phyloP scores from a whole-genome alignment of 2,329 filamentous ascomycete species.

The Endoconidiophora polonica region DNA sequence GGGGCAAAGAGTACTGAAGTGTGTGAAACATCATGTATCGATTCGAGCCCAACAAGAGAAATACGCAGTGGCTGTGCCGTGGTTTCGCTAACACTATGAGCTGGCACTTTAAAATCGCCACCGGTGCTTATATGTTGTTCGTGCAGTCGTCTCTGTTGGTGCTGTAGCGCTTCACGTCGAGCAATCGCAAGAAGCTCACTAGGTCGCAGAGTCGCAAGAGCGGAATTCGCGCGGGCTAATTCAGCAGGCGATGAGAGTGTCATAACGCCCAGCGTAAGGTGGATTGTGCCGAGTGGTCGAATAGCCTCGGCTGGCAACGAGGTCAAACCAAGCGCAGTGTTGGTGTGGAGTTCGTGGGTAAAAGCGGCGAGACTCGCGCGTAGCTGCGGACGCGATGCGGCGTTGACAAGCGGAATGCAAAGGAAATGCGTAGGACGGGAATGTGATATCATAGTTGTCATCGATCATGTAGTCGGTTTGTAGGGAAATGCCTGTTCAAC shows the following conservation, averaged over 20 bases:
- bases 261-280: slow-evolving; percentile 81
- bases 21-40: slow-evolving; percentile 42
- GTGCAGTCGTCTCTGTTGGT: neutral
- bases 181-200: slow-evolving; percentile 7
- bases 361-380: slow-evolving; percentile 45
- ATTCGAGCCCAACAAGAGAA: slow-evolving; percentile 36
- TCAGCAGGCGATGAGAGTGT: slow-evolving; percentile 30
- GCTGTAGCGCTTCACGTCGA: slow-evolving; percentile 13
- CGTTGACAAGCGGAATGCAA: slow-evolving; percentile 54
- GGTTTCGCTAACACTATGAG: no score
- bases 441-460: neutral
- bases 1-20: slow-evolving; percentile 50
- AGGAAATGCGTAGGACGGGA: slow-evolving; percentile 53
- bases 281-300: slow-evolving; percentile 61
- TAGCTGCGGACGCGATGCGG: slow-evolving; percentile 45
- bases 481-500: no score
- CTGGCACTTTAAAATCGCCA: no score
- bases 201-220: slow-evolving; percentile 21
- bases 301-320: slow-evolving; percentile 47
- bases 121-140: neutral
- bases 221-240: slow-evolving; percentile 17
- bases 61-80: slow-evolving; percentile 21
- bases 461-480: no score
- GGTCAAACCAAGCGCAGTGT: slow-evolving; percentile 25
- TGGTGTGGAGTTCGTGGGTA: slow-evolving; percentile 33